Evolutionary conservation across 2,329 filamentous ascomycete genomes (phyloP), one percentile per base, ranked within the genome.

Genomic region (Phialocephala sp.): DNA sequence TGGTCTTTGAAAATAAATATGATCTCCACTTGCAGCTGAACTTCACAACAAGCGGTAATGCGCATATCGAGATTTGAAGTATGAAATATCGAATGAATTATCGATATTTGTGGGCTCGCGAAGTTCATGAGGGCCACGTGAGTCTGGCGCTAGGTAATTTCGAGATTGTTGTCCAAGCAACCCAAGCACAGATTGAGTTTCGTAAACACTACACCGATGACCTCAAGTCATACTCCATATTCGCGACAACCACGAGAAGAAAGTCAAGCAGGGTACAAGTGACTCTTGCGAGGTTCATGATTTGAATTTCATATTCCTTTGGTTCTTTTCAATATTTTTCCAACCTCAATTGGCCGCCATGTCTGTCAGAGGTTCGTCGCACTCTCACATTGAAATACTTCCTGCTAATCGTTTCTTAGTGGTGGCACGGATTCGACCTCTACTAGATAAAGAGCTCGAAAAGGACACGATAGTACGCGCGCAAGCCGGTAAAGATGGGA

Each of bases 401-500:
- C 87, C 85, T 84, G 67, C 92, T 97, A 22, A 72, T 52, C 60
- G 32, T 32, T 50, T 59, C 71, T 86, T 92, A 76, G 94, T 98
- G 66, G 92, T 98, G 70, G 94, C 94, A 66, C 88, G 95, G 72
- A 91, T 99, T 74, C 90, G 94, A 73, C 94, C 94, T 60, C 86
- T 97, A 69, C 87, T 97, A 69, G 90, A 92, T 73, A 89, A 90
- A 69, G 95, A 98, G 82, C 83, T 90, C 65, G 91, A 95, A 76
- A 91, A 91, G 79, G 94, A 98, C 80, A 86, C 92, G 67, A 97
- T 98, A 72, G 90, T 98, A 71, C 83, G 81, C 58, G 85, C 88
- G 9, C 89, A 89, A 57, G 87, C 84, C 68, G 85, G 83, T 64
- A 85, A 89, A 60, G 80, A 86, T 56, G 85, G 85, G 71, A 85